Conservation (phyloP, 495 filamentous ascomycete species). For the Aspergillus bridgeri region DNA sequence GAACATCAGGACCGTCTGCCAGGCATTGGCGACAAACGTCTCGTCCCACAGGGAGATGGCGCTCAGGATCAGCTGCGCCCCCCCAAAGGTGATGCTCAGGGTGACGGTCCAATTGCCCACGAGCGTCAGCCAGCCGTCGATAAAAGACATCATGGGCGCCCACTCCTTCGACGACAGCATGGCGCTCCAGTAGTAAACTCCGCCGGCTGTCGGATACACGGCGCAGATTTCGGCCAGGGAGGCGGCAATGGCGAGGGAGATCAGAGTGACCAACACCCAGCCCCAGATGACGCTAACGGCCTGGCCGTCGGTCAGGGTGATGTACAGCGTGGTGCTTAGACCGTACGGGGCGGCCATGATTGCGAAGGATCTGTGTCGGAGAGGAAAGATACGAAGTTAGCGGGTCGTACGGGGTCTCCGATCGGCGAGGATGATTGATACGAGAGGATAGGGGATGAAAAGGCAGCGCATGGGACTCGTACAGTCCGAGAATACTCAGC, state of each 20-base stretch:
- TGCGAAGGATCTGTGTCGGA: conserved; percentile 39
- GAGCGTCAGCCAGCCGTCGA: conserved; percentile 73
- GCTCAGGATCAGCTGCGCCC: conserved; percentile 58
- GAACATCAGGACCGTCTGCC: conserved; percentile 63
- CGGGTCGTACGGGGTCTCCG: neutral
- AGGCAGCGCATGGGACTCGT: conserved; percentile 20
- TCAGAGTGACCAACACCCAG: conserved; percentile 64
- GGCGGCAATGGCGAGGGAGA: conserved; percentile 66
- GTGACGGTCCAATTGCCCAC: conserved; percentile 64
- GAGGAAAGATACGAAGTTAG: neutral
- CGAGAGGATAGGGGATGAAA: neutral
- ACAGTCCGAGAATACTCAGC: conserved; percentile 62
- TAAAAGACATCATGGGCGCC: conserved; percentile 63
- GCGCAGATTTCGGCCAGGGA: conserved; percentile 75
- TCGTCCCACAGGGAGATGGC: conserved; percentile 61
- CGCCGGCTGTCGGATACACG: conserved; percentile 66
- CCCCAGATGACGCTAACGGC: conserved; percentile 68
- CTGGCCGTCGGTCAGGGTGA: conserved; percentile 62
- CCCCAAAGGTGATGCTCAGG: conserved; percentile 47
- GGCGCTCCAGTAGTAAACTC: conserved; percentile 75
- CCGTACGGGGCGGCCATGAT: conserved; percentile 65
- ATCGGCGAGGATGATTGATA: neutral
- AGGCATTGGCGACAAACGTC: conserved; percentile 57
- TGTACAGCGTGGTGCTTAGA: conserved; percentile 66
- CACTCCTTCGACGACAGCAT: conserved; percentile 54